Evolutionary conservation across 371 early-diverging fungal genomes (phyloP), one percentile per base, ranked within the genome.

Genomic region (Mortierella polycephala): DNA sequence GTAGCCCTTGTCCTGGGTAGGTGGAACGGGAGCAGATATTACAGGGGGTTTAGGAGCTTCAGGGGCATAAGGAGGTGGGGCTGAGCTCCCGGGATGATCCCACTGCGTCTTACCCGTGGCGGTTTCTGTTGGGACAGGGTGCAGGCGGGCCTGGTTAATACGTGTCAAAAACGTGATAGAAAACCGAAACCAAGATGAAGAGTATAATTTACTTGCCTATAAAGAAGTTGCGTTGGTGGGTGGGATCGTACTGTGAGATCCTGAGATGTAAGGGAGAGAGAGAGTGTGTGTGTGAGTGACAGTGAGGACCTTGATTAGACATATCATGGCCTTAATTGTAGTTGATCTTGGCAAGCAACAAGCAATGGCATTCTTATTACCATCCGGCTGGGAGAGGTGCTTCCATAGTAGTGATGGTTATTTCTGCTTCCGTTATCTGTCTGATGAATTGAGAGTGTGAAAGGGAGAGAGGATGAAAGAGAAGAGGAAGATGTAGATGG

Each of bases 171-270:
- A 30, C 18, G n/a, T 9, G 21, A 46, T 20, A 11, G 5, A 41
- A 20, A 44, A 30, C 16, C 8, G 11, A 37, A 16, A 52, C 41
- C 54, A 23, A 8, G 23, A 21, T 10, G n/a, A 60, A 37, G 37
- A 44, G 18, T 12, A 14, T 30, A 51, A 18, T n/a, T 8, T n/a
- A 51, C 71, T 71, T 63, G 71, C 76, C 67, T 23, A 75, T 60
- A 49, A 51, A 75, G 16, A 75, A 75, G 76, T 75, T 62, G 20
- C 76, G 50, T 40, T 70, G 62, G 51, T 75, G 76, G 18, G 67
- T 63, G 54, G 76, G 21, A 50, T 75, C 76, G 47, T 53, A 75
- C 64, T 75, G 76, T 7, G 76, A 66, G 76, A 70, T 71, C 76
- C 76, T 75, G 52, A 30, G 30, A 30, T 30, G 30, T 4, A 4